Evolutionary conservation across 192 early-diverging fungal species (phyloP), one percentile per base, ranked within the genome.

Genomic region (Backusella morwellensis): DNA sequence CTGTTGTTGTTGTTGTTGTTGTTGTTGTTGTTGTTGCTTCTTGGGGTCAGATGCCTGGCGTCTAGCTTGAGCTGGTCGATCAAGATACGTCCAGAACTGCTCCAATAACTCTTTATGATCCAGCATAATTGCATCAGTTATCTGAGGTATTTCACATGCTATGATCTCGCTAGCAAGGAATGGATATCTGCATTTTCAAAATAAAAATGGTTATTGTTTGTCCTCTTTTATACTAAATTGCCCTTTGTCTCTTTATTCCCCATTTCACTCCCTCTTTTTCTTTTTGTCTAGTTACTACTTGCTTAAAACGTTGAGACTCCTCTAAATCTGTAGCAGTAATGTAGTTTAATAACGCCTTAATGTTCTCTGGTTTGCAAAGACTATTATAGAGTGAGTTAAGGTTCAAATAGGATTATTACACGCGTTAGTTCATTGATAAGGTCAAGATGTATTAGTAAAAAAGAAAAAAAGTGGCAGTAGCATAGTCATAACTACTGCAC

Each of bases 281-380:
- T 23, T 68, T 36, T 42, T 21, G 80, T 41, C 21, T 26, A 72
- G 26, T 72, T 36, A 38, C 42, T 38, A 80, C 85, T 76, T 87
- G 92, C 93, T 93, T 95, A 88, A 92, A 92, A 70, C 80, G 83
- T 84, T 93, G 91, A 69, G 82, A 85, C 76, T 95, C 93, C 75
- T 96, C 95, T 73, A 95, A 89, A 79, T 95, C 93, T 72, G 94
- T 92, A 26, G 89, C 89, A 69, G 91, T 92, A 81, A 97, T 95
- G 75, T 92, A 96, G 76, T 91, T 90, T 26, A 97, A 81, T 75
- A 98, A 88, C 74, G 92, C 90, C 74, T 86, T 85, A 29, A 97
- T 83, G 44, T 92, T 90, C 17, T 84, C 80, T 3, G 97, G 95
- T 79, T 91, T 88, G 50, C 91, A 88, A 50, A 98, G 86, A 80